These are phyloP conservation scores for Crassisporium funariophilum DNA, from an alignment of 768 basidiomycete species.

Conservation along the genomic window DNA sequence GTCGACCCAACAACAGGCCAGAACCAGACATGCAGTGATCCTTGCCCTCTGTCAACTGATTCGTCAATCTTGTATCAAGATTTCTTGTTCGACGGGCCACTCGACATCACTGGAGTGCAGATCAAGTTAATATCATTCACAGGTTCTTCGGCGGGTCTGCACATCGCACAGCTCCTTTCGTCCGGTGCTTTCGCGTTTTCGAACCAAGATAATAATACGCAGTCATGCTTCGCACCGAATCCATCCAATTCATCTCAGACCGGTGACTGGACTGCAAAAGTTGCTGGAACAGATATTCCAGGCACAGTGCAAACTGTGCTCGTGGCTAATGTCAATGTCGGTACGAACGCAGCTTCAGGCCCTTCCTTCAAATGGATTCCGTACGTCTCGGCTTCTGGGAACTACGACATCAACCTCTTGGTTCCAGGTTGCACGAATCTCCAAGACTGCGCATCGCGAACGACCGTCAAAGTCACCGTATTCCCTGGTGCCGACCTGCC, in stretches of 20 bases:
- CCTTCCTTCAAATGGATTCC: slow-evolving; percentile 90
- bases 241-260: slow-evolving; percentile 69
- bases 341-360: slow-evolving; percentile 57
- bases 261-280: slow-evolving; percentile 68
- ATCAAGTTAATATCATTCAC: slow-evolving; percentile 76
- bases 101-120: slow-evolving; percentile 86
- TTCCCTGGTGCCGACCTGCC: slow-evolving; percentile 71
- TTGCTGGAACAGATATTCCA: slow-evolving; percentile 71
- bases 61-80: slow-evolving; percentile 86
- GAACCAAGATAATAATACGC: slow-evolving; percentile 54
- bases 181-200: slow-evolving; percentile 90
- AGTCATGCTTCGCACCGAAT: slow-evolving; percentile 78
- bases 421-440: slow-evolving; percentile 86
- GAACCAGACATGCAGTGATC: slow-evolving; percentile 73
- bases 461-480: slow-evolving; percentile 79
- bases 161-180: slow-evolving; percentile 89
- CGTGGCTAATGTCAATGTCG: slow-evolving; percentile 65
- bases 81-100: slow-evolving; percentile 72
- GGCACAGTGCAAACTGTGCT: slow-evolving; percentile 81
- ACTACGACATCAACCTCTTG: slow-evolving; percentile 82
- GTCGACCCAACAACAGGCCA: slow-evolving; percentile 74
- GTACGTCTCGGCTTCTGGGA: slow-evolving; percentile 86
- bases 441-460: slow-evolving; percentile 79
- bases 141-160: slow-evolving; percentile 79
- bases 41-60: slow-evolving; percentile 82